Conservation (phyloP, 1,284 basidiomycete genomes). For the Leccinum fuscescens region DNA sequence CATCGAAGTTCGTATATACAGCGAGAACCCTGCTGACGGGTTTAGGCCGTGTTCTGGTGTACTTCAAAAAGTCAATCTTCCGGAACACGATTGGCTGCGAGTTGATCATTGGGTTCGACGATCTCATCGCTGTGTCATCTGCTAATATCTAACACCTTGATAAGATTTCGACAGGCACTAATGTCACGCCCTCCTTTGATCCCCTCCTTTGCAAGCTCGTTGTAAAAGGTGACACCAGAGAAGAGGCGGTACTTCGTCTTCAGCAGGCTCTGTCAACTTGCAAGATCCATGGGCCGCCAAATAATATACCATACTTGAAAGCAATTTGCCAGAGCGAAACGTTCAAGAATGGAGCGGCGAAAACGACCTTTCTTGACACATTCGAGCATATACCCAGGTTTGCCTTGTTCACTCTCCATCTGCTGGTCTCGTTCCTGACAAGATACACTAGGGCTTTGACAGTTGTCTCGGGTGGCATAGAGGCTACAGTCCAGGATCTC, state of each 20-base stretch:
- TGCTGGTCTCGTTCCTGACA: neutral
- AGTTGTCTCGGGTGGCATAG: conserved; percentile 56
- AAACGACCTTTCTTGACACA: conserved; percentile 55
- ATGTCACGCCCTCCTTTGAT: conserved; percentile 56
- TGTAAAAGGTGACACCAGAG: conserved; percentile 41
- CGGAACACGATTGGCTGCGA: conserved; percentile 46
- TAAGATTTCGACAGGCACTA: conserved; percentile 52
- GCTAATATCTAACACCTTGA: neutral
- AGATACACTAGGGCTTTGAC: conserved; percentile 47
- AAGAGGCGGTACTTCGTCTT: conserved; percentile 43
- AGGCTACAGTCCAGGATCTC: conserved; percentile 64
- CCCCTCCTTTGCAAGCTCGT: conserved; percentile 58
- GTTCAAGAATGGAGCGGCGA: conserved; percentile 50
- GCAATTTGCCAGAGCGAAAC: conserved; percentile 41
- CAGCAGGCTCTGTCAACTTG: conserved; percentile 35
- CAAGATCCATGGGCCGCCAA: conserved; percentile 50
- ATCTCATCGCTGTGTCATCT: neutral
- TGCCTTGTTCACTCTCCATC: neutral
- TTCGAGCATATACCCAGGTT: conserved; percentile 46
- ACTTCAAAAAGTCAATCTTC: conserved; percentile 54
- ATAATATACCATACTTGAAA: conserved; percentile 54
- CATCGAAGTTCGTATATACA: conserved; percentile 67
- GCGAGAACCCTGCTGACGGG: conserved; percentile 59
- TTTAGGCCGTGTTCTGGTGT: conserved; percentile 65
- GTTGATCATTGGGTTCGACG: conserved; percentile 52